These are phyloP conservation scores for Helianthus annuus DNA, from an alignment of 129 eudicot genomes.

Conservation along the genomic window DNA sequence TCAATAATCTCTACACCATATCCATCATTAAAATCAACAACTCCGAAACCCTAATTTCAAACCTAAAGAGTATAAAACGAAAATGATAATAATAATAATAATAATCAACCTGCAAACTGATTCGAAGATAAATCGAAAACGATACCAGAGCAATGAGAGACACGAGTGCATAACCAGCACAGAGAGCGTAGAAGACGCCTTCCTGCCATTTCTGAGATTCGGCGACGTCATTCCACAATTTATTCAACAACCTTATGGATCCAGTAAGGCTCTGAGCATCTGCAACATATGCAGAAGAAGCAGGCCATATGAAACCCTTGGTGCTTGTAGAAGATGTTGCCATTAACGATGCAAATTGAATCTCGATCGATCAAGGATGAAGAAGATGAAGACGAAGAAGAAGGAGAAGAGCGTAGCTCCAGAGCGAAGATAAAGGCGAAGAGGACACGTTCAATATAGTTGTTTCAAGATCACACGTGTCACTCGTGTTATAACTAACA, in stretches of 20 bases:
- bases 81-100: background rate
- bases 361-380: constrained; percentile 11
- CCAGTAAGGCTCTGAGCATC: constrained; percentile 23
- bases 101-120: background rate
- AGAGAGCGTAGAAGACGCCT: constrained; percentile 51
- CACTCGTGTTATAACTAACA: constrained; percentile 16
- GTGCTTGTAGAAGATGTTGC: constrained; percentile 24
- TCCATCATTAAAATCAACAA: background rate
- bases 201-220: constrained; percentile 43
- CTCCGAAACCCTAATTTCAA: constrained; percentile 6
- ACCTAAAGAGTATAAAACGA: background rate
- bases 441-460: constrained; percentile 20
- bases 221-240: constrained; percentile 47
- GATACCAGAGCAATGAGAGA: constrained; percentile 61
- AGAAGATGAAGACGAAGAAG: constrained; percentile 3
- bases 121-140: background rate
- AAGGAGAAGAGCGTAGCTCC: constrained; percentile 1
- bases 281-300: background rate
- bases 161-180: constrained; percentile 59
- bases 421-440: constrained; percentile 30
- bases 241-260: background rate
- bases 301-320: constrained; percentile 23
- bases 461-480: constrained; percentile 29
- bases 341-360: constrained; percentile 24
- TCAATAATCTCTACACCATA: background rate